Evolutionary conservation across 495 filamentous ascomycete genomes (phyloP).

Genomic region (Penicillium parvum): DNA sequence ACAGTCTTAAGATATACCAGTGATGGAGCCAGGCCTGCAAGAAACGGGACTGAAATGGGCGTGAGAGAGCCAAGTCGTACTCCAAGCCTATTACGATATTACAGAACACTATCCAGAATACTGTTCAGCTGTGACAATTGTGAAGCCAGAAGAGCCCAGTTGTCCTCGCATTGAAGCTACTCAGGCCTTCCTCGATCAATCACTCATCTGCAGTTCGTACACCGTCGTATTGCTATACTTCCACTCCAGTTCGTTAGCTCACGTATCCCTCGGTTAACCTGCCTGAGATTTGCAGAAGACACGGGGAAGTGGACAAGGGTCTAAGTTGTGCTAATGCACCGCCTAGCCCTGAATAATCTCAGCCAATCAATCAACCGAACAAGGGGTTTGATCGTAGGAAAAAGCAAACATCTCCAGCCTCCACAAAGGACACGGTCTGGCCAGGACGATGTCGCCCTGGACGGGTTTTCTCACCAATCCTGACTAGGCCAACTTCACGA

Average conservation of each 20-base stretch:
- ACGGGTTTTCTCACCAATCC: background rate
- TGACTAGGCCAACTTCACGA: constrained; percentile 7
- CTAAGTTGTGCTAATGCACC: constrained; percentile 4
- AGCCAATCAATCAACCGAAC: constrained; percentile 5
- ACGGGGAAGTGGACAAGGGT: constrained; percentile 7
- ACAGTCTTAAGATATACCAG: too few species aligned
- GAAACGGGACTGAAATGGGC: too few species aligned
- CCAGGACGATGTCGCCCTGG: constrained; percentile 4
- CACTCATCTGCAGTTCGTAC: too few species aligned
- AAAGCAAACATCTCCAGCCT: constrained; percentile 5
- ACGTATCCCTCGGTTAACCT: constrained; percentile 3
- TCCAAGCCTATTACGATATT: too few species aligned
- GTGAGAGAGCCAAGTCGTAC: too few species aligned
- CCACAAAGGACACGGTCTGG: constrained; percentile 2
- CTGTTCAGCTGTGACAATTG: too few species aligned
- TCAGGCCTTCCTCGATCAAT: too few species aligned
- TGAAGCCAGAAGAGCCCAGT: too few species aligned
- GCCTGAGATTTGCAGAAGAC: constrained; percentile 2
- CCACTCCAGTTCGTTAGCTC: background rate
- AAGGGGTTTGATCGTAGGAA: constrained; percentile 4
- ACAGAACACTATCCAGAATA: too few species aligned
- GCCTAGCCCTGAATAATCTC: constrained; percentile 5
- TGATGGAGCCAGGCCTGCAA: too few species aligned
- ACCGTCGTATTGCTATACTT: constrained; percentile 1
- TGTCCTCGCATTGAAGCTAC: too few species aligned